These are phyloP conservation scores for Eryngium alpinum DNA, from an alignment of 140 eudicot species.

Conservation along the genomic window DNA sequence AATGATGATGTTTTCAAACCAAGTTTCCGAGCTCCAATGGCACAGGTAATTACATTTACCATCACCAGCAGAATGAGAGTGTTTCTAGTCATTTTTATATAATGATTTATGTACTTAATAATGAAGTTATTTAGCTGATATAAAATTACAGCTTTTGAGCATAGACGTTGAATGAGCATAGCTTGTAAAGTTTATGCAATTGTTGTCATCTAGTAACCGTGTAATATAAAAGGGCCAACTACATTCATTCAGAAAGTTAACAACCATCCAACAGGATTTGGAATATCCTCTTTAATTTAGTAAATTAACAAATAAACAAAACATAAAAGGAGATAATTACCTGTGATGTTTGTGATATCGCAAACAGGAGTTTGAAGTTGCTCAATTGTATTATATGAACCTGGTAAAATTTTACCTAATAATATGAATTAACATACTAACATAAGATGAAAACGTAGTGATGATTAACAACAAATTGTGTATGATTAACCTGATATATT, in stretches of 20 bases:
- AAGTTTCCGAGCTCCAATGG: conserved; percentile 18
- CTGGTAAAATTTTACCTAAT: too few species aligned
- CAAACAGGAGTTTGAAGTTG: too few species aligned
- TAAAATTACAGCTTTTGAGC: not conserved
- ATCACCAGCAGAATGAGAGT: conserved; percentile 17
- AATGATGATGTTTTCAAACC: not conserved
- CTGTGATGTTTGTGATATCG: too few species aligned
- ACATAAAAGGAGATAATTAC: too few species aligned
- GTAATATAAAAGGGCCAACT: not conserved
- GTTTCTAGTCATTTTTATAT: conserved; percentile 2
- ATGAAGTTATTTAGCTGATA: not conserved
- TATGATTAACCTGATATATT: too few species aligned
- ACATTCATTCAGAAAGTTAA: not conserved
- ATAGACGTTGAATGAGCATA: not conserved
- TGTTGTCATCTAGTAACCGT: not conserved
- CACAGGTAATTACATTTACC: conserved; percentile 7
- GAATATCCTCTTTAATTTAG: too few species aligned
- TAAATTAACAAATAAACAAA: too few species aligned
- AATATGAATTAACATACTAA: too few species aligned
- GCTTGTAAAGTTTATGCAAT: not conserved
- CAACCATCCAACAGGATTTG: not conserved
- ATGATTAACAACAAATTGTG: too few species aligned
- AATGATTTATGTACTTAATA: not conserved
- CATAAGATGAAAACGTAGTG: too few species aligned
- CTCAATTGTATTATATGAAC: too few species aligned